These are phyloP conservation scores for Phytophthora crassamura DNA, from an alignment of 352 stramenopile genomes.

Conservation along the genomic window DNA sequence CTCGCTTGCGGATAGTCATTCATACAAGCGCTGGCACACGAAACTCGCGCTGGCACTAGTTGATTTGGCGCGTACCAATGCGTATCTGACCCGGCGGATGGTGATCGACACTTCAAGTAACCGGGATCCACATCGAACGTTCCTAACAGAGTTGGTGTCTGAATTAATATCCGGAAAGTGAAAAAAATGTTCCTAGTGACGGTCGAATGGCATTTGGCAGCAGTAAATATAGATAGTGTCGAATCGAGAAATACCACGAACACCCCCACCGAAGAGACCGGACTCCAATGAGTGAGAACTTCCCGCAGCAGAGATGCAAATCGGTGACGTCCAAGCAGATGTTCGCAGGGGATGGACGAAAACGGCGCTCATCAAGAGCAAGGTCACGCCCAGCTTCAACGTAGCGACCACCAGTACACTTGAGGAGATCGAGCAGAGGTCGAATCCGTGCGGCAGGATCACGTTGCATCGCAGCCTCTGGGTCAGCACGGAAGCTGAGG, in stretches of 20 bases:
- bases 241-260: too few relatives aligned
- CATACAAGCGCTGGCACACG: constrained; percentile 43
- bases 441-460: too few relatives aligned
- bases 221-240: too few relatives aligned
- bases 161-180: constrained; percentile 11
- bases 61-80: constrained; percentile 40
- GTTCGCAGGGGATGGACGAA: too few relatives aligned
- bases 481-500: too few relatives aligned
- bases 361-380: constrained; percentile 14
- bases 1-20: constrained; percentile 40
- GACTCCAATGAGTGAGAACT: too few relatives aligned
- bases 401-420: constrained; percentile 5
- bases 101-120: background rate
- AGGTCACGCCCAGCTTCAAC: constrained; percentile 1
- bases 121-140: constrained; percentile 2
- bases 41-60: constrained; percentile 33
- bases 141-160: background rate
- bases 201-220: too few relatives aligned
- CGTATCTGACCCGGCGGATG: constrained; percentile 16
- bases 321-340: too few relatives aligned
- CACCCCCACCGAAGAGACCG: too few relatives aligned
- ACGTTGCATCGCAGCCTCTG: background rate
- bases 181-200: too few relatives aligned
- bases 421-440: constrained; percentile 10
- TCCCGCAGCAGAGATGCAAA: too few relatives aligned